Conservation (phyloP, 208 protist species). For the Crithidia acanthocephali region DNA sequence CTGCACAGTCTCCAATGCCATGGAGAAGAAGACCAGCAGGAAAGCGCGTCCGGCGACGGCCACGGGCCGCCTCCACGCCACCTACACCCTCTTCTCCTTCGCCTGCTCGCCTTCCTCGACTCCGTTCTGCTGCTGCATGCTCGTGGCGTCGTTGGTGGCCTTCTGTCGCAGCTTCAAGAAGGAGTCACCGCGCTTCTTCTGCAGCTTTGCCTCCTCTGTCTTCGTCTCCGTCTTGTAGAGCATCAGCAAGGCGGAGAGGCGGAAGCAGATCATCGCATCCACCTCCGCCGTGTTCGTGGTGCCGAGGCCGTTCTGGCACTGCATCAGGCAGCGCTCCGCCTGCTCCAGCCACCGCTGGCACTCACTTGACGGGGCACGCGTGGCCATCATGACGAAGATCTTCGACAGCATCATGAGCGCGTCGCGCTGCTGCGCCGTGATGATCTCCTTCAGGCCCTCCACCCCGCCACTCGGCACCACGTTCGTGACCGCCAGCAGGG, state of each 20-base stretch:
- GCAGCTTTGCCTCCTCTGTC: conserved; percentile 54
- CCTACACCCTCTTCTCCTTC: conserved; percentile 11
- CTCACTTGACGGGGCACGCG: conserved; percentile 73
- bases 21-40: too few relatives aligned
- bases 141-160: conserved; percentile 5
- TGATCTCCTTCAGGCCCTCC: conserved; percentile 63
- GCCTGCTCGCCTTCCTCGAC: conserved; percentile 43
- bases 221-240: conserved; percentile 74
- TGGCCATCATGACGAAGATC: conserved; percentile 88
- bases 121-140: conserved; percentile 44
- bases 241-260: conserved; percentile 68
- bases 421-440: conserved; percentile 78
- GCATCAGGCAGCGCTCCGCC: conserved; percentile 79
- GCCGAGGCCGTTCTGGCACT: conserved; percentile 61
- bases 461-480: conserved; percentile 61
- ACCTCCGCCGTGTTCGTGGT: conserved; percentile 40
- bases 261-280: conserved; percentile 70
- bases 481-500: conserved; percentile 73
- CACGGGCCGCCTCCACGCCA: too few relatives aligned
- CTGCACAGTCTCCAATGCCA: too few relatives aligned
- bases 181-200: conserved; percentile 55
- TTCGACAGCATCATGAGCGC: conserved; percentile 74
- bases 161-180: conserved; percentile 36
- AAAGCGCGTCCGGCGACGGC: too few relatives aligned
- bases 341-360: conserved; percentile 67